A percentile compares a stretch with the other conserved stretches of the same genome.
Evolutionary conservation across 169 alveolate genomes (phyloP).

Genomic region (Blepharisma undulans): DNA sequence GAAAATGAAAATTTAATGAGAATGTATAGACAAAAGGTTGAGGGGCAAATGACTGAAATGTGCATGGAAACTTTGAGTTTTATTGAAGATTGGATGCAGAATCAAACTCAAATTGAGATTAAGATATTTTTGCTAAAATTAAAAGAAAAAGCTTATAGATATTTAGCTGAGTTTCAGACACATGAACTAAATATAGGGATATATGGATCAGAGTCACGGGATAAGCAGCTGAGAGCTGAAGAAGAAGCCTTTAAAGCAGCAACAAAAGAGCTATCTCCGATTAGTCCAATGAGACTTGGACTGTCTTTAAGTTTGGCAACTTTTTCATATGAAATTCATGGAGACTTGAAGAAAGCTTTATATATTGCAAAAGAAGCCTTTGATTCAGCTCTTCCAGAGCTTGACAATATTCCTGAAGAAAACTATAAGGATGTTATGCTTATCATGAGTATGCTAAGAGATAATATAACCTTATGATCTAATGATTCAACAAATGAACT

Average conservation of each 20-base stretch:
- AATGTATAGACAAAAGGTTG: not conserved
- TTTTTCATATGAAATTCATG: conserved; percentile 75
- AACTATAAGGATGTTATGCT: conserved; percentile 72
- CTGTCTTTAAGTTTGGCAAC: conserved; percentile 77
- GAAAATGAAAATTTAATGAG: not conserved
- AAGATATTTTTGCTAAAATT: conserved; percentile 96
- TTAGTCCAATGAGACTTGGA: conserved; percentile 77
- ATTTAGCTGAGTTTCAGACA: conserved; percentile 54
- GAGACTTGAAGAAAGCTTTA: conserved; percentile 68
- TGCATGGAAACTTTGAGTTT: not conserved
- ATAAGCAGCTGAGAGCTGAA: conserved; percentile 68
- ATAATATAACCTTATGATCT: conserved; percentile 75
- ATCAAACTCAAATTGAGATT: conserved; percentile 77
- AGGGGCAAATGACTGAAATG: not conserved
- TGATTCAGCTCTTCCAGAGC: conserved; percentile 72
- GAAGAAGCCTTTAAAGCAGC: conserved; percentile 75
- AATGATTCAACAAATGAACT: not conserved
- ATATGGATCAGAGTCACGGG: conserved; percentile 40
- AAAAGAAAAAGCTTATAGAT: conserved; percentile 97
- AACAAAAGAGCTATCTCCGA: conserved; percentile 55
- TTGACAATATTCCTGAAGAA: conserved; percentile 73
- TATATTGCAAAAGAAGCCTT: conserved; percentile 71
- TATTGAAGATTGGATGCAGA: not conserved
- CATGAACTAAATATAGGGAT: conserved; percentile 76
- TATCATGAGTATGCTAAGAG: conserved; percentile 71